These are phyloP conservation scores for Castanospermum australe DNA, from an alignment of 306 rosid species.

Conservation along the genomic window DNA sequence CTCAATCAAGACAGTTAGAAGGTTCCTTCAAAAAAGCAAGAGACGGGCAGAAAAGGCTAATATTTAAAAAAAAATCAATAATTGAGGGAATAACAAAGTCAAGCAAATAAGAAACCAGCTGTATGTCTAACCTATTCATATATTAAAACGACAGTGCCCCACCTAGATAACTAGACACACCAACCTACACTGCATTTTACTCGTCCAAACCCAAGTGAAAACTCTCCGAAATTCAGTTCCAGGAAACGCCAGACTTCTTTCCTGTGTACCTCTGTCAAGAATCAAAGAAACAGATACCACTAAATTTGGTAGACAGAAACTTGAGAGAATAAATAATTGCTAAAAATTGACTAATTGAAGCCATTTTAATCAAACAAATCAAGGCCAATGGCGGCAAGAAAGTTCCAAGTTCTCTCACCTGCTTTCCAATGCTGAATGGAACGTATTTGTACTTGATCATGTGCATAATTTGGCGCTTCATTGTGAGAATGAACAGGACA, in stretches of 20 bases:
- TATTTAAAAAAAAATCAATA: background rate
- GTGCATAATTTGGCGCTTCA: constrained; percentile 80
- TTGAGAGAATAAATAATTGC: background rate
- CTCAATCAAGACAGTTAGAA: constrained; percentile 4
- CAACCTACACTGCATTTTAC: constrained; percentile 30
- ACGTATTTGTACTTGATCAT: constrained; percentile 66
- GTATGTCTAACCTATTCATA: background rate
- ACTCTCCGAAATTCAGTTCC: constrained; percentile 31
- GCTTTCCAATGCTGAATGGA: constrained; percentile 66
- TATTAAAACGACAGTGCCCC: background rate
- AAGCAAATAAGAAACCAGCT: constrained; percentile 23
- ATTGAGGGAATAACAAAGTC: constrained; percentile 6
- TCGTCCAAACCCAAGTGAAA: constrained; percentile 6
- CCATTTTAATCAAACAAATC: background rate
- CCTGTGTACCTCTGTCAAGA: constrained; percentile 55
- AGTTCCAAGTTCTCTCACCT: constrained; percentile 41
- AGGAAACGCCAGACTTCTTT: constrained; percentile 35
- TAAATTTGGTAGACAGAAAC: background rate
- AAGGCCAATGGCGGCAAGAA: background rate
- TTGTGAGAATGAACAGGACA: constrained; percentile 63
- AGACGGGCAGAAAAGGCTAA: background rate
- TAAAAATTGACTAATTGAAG: background rate
- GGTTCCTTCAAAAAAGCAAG: constrained; percentile 7
- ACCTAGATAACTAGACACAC: constrained; percentile 26
- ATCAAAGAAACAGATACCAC: constrained; percentile 4